These are phyloP conservation scores for Botrytis elliptica DNA, from an alignment of 2,329 filamentous ascomycete genomes.

Conservation along the genomic window DNA sequence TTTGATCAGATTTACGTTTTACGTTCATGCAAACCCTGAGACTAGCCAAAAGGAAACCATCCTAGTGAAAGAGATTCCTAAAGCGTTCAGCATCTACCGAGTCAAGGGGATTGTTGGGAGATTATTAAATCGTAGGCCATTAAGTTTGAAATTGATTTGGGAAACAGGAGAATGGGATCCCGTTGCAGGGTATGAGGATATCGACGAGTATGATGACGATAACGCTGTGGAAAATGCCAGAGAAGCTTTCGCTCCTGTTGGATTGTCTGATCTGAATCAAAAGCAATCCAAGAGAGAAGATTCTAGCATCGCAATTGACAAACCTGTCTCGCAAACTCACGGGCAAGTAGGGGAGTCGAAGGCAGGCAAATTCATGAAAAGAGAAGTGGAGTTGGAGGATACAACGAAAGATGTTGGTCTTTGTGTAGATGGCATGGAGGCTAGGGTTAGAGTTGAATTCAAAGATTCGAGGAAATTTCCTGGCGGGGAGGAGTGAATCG, in stretches of 20 bases:
- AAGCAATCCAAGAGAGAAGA: conserved; percentile 28
- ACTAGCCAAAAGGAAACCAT: conserved; percentile 26
- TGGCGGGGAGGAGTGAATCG: neutral
- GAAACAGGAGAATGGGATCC: conserved; percentile 92
- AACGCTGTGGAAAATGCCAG: conserved; percentile 42
- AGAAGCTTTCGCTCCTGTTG: conserved; percentile 18
- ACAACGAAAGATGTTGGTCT: conserved; percentile 81
- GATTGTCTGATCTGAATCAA: conserved; percentile 23
- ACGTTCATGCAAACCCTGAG: conserved; percentile 28
- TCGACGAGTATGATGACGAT: conserved; percentile 55
- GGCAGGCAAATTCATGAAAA: conserved; percentile 63
- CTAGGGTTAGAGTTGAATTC: conserved; percentile 66
- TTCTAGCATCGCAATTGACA: neutral
- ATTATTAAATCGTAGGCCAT: conserved; percentile 63
- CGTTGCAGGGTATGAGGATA: conserved; percentile 60
- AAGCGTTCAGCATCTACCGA: conserved; percentile 75
- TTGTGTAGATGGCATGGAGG: conserved; percentile 73
- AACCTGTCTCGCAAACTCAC: neutral
- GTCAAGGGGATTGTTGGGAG: conserved; percentile 76
- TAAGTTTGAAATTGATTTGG: conserved; percentile 70
- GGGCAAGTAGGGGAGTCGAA: neutral
- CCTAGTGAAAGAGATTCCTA: conserved; percentile 57
- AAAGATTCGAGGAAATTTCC: conserved; percentile 22
- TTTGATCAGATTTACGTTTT: conserved; percentile 65
- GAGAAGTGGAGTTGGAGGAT: conserved; percentile 77